phyloP scores from a whole-genome alignment of 2,329 filamentous ascomycete genomes.

The Hypoxylon sp. region DNA sequence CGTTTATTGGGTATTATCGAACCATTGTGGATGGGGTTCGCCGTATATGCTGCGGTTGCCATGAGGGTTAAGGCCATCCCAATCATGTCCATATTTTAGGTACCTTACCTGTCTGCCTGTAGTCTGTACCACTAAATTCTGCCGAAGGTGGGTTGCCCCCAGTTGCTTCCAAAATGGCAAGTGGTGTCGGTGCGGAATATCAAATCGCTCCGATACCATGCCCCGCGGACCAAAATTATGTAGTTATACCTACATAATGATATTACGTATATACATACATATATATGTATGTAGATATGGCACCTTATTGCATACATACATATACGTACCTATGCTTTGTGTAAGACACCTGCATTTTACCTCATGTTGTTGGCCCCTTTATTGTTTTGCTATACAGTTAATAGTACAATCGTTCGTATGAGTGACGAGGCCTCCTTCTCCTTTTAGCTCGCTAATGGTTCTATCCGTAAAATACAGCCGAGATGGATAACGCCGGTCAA shows the following conservation, averaged over 20 bases:
- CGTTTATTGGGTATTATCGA: not conserved
- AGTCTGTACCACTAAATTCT: conserved; percentile 14
- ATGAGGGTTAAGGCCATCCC: not conserved
- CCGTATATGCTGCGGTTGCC: not conserved
- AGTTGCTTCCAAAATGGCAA: conserved; percentile 5
- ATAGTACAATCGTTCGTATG: conserved; percentile 1
- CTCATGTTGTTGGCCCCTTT: not conserved
- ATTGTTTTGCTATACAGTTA: not conserved
- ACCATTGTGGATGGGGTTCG: conserved; percentile 3
- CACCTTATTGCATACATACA: not conserved
- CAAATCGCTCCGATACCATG: not conserved
- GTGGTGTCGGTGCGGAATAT: conserved; percentile 10
- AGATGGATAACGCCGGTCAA: not conserved
- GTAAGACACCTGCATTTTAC: not conserved
- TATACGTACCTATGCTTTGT: not conserved
- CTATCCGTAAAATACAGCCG: not conserved
- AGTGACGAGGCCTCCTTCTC: not conserved
- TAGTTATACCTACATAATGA: not conserved
- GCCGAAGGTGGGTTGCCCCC: conserved; percentile 13
- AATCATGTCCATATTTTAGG: too few relatives aligned
- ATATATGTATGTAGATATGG: not conserved
- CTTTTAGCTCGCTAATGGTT: not conserved
- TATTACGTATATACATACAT: not conserved
- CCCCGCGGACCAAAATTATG: not conserved
- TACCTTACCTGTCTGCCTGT: too few relatives aligned